phyloP scores from a whole-genome alignment of 169 alveolate species.

The Eimeria brunetti region DNA sequence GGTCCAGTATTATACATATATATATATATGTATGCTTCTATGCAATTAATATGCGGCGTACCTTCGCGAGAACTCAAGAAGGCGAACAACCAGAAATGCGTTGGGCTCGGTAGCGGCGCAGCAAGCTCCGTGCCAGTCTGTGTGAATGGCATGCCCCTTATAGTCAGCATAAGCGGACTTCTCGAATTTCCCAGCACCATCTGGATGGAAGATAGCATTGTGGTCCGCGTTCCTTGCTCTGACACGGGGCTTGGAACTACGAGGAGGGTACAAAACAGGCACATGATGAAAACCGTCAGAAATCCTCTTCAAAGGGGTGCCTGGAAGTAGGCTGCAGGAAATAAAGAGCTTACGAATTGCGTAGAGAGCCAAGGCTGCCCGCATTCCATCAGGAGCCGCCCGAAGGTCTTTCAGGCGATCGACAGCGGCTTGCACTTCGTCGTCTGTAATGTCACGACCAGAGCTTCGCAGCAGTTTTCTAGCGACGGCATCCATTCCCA shows the following conservation, averaged over 20 bases:
- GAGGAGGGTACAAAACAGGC: background rate
- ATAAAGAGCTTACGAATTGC: conserved; percentile 12
- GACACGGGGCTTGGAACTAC: conserved; percentile 36
- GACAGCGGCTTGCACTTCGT: conserved; percentile 26
- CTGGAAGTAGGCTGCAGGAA: background rate
- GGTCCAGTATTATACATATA: background rate
- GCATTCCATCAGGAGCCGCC: conserved; percentile 18
- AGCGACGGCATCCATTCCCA: conserved; percentile 7
- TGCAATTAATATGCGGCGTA: background rate
- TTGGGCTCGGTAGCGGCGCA: conserved; percentile 42
- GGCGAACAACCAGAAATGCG: conserved; percentile 54
- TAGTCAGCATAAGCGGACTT: conserved; percentile 19
- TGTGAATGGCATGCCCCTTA: conserved; percentile 7
- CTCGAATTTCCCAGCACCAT: conserved; percentile 3
- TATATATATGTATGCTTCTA: background rate
- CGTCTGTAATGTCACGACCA: conserved; percentile 14
- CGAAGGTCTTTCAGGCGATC: conserved; percentile 21
- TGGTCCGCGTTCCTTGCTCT: background rate
- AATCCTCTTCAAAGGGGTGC: background rate
- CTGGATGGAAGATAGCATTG: conserved; percentile 37
- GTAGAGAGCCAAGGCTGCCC: conserved; percentile 46
- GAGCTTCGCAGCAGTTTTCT: background rate
- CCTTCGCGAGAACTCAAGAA: conserved; percentile 50
- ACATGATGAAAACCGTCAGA: background rate
- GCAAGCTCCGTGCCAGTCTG: background rate